A percentile compares a stretch with the other conserved stretches of the same genome.
Conservation (phyloP, 2,329 filamentous ascomycete species). For the Trichoderma citrinoviride region DNA sequence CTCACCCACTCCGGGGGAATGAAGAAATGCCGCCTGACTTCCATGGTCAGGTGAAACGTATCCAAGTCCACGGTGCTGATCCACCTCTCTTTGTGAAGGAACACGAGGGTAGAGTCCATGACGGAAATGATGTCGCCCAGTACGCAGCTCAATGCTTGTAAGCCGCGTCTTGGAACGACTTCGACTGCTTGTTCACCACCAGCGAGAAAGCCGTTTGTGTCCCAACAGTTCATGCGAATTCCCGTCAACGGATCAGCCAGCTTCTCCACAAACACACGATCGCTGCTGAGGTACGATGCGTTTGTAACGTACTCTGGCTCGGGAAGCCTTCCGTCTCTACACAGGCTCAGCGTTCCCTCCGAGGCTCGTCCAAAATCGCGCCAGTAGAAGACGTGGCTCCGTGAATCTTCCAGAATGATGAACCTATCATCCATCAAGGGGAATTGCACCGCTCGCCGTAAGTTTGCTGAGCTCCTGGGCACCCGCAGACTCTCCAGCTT, state of each 20-base stretch:
- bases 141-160: neutral
- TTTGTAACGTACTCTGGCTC: neutral
- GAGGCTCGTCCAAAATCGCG: neutral
- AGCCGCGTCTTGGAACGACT: neutral
- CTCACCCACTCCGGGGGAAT: slow-evolving; percentile 7
- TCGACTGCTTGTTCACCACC: neutral
- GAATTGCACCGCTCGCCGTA: neutral
- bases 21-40: slow-evolving; percentile 8
- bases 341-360: neutral
- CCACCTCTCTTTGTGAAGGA: slow-evolving; percentile 12
- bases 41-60: neutral
- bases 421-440: neutral
- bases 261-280: neutral
- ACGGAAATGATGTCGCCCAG: slow-evolving; percentile 1
- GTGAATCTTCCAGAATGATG: slow-evolving; percentile 1
- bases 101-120: neutral
- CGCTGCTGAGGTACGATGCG: neutral
- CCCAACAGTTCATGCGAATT: slow-evolving; percentile 3
- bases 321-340: neutral
- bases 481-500: neutral
- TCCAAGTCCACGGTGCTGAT: slow-evolving; percentile 4
- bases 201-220: neutral
- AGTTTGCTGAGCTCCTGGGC: neutral
- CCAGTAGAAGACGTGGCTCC: neutral
- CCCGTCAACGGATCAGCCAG: neutral